Conservation (phyloP, 176 grass and related monocot genomes). For the Raddia distichophylla region DNA sequence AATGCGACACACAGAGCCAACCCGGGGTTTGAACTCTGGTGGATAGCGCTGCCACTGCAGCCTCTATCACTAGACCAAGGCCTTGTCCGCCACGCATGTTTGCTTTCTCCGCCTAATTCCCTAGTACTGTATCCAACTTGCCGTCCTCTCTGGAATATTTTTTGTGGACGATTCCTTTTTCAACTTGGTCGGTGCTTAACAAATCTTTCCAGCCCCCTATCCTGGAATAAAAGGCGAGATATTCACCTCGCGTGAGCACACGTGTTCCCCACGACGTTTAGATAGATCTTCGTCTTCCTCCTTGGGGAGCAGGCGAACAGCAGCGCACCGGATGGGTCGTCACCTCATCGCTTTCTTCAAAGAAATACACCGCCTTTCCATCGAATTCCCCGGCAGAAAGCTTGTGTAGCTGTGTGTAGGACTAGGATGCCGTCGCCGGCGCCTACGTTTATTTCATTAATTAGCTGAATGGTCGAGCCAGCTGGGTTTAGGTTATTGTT, state of each 20-base stretch:
- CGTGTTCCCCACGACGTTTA: conserved; percentile 31
- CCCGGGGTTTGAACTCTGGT: too few species aligned
- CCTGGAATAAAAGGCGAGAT: conserved; percentile 28
- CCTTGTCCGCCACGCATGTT: too few species aligned
- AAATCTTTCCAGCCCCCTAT: conserved; percentile 29
- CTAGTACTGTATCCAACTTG: not conserved
- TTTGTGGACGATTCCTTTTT: not conserved
- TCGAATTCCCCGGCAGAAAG: not conserved
- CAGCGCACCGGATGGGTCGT: conserved; percentile 33
- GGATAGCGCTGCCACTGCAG: too few species aligned
- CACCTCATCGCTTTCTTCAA: conserved; percentile 27
- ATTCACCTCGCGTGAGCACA: conserved; percentile 23
- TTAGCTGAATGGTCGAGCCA: too few species aligned
- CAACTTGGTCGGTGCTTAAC: conserved; percentile 50
- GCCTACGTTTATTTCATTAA: too few species aligned
- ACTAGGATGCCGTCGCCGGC: not conserved
- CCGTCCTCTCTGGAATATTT: conserved; percentile 5
- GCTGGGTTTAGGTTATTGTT: too few species aligned
- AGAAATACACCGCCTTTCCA: conserved; percentile 23
- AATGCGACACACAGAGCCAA: too few species aligned
- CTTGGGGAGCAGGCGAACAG: not conserved
- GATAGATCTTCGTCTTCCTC: conserved; percentile 8
- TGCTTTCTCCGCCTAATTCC: not conserved
- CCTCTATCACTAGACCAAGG: too few species aligned
- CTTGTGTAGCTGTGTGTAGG: not conserved